Base-by-base conservation (phyloP, 2,329 filamentous ascomycete species). In the Aspergillus quadrilineatus region DNA sequence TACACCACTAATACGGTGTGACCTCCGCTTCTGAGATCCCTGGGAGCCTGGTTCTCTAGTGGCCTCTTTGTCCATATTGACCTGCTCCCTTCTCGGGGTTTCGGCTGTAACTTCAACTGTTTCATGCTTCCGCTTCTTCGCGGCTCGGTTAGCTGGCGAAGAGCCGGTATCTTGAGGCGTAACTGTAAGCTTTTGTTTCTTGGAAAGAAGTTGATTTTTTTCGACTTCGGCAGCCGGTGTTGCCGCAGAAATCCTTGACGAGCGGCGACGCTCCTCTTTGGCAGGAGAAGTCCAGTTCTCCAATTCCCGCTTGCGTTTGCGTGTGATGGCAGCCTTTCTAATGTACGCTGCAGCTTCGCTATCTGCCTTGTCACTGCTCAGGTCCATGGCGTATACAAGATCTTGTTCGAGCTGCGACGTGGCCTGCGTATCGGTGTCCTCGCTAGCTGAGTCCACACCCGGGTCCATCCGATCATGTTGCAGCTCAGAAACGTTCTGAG, bases 351-450 rank as follows among this genome's bases (percentile, higher is more conserved):
- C 26, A 32, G 5, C 37, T 28, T 60, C 51, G 17, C 59, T 55
- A 2, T 36, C 39, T 5, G 63, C 46, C 9, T 45, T 15, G 4
- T 55, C 52, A 2, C 62, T 64, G 32, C 66, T 57, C 29, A 66
- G 53, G 60, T 75, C 71, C n/a, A 71, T 67, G 6, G 73, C 72
- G 26, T 71, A 61, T 43, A 74, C 74, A 42, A 79, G 63, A 58
- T 78, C 76, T 57, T 77, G 73, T 52, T 73, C 75, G 5, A 79
- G 65, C 58, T 79, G 77, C 17, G 76, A 78, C 9, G 75, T 76
- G 55, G 76, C 71, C 56, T 78, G 73, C 10, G 71, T 68, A 46
- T 79, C 76, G 57, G 75, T 67, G 30, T 78, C 73, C 56, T 78
- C 74, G 39, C 71, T 71, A 46, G 71, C 73, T 17, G 67, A 71